These are phyloP conservation scores for Lipomyces mesembrius DNA, from an alignment of 805 yeast species.

Conservation along the genomic window DNA sequence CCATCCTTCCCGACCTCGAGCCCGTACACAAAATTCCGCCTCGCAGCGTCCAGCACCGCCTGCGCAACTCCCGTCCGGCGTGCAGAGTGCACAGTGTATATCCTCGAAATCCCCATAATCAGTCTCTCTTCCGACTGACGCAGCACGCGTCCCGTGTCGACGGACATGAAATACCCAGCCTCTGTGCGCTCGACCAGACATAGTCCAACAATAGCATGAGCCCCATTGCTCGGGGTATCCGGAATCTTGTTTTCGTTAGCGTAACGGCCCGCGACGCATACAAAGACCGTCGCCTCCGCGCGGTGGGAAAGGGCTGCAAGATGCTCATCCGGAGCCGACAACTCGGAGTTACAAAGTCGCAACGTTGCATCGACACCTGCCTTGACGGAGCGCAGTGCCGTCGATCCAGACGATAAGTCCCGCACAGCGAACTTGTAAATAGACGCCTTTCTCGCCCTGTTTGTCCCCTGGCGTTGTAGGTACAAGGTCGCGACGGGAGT, in stretches of 20 bases:
- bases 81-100: slow-evolving; percentile 47
- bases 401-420: slow-evolving; percentile 3
- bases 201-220: slow-evolving; percentile 16
- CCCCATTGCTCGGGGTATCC: background rate
- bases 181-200: slow-evolving; percentile 38
- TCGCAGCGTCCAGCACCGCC: slow-evolving; percentile 49
- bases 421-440: slow-evolving; percentile 15
- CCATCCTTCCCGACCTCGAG: slow-evolving; percentile 46
- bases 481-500: background rate
- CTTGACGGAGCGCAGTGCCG: slow-evolving; percentile 13
- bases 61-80: slow-evolving; percentile 55
- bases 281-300: slow-evolving; percentile 9
- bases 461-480: background rate
- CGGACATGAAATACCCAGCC: slow-evolving; percentile 43
- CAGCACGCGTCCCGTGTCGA: slow-evolving; percentile 51
- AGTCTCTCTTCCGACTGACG: slow-evolving; percentile 46
- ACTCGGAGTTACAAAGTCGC: slow-evolving; percentile 55
- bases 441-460: background rate
- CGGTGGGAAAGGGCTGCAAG: slow-evolving; percentile 7
- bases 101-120: slow-evolving; percentile 52
- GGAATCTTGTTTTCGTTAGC: background rate
- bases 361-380: slow-evolving; percentile 46
- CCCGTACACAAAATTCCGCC: slow-evolving; percentile 54
- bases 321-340: slow-evolving; percentile 53
- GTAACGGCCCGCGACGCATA: slow-evolving; percentile 13